Evolutionary conservation across 2,329 filamentous ascomycete genomes (phyloP).

Genomic region (Orbilia quercus): DNA sequence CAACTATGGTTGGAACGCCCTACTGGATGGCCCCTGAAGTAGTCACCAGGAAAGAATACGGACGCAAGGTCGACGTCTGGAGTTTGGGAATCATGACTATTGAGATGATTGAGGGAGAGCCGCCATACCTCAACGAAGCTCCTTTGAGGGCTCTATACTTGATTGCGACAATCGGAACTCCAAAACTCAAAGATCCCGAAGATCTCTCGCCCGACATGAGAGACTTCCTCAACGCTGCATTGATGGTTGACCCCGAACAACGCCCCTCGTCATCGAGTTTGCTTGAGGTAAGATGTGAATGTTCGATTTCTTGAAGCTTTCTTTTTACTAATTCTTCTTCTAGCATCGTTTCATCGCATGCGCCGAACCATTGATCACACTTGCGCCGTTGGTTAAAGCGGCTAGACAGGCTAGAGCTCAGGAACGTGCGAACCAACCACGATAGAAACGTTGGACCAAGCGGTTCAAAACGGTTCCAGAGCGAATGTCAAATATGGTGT

Average conservation of each 20-base stretch:
- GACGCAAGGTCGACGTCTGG: constrained; percentile 98
- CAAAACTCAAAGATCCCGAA: constrained; percentile 91
- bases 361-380: constrained; percentile 78
- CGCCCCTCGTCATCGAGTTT: constrained; percentile 93
- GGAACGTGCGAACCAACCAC: constrained; percentile 67
- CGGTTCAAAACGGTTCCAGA: too few species aligned
- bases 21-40: constrained; percentile 99
- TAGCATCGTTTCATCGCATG: constrained; percentile 84
- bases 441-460: constrained; percentile 26
- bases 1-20: constrained; percentile 97
- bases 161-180: constrained; percentile 96
- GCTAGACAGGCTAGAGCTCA: constrained; percentile 85
- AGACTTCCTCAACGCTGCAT: constrained; percentile 90
- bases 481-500: too few species aligned
- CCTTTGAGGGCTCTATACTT: constrained; percentile 92
- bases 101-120: constrained; percentile 99
- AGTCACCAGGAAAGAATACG: constrained; percentile 96
- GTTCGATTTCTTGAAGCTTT: constrained; percentile 55
- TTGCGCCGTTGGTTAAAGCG: constrained; percentile 86
- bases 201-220: constrained; percentile 82
- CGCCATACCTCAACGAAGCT: constrained; percentile 94
- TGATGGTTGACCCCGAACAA: constrained; percentile 98
- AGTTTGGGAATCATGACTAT: constrained; percentile 99
- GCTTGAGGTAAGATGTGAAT: constrained; percentile 75
- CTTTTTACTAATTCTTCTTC: constrained; percentile 55